phyloP scores from a whole-genome alignment of 805 yeast species.

The Candida ovalis region DNA sequence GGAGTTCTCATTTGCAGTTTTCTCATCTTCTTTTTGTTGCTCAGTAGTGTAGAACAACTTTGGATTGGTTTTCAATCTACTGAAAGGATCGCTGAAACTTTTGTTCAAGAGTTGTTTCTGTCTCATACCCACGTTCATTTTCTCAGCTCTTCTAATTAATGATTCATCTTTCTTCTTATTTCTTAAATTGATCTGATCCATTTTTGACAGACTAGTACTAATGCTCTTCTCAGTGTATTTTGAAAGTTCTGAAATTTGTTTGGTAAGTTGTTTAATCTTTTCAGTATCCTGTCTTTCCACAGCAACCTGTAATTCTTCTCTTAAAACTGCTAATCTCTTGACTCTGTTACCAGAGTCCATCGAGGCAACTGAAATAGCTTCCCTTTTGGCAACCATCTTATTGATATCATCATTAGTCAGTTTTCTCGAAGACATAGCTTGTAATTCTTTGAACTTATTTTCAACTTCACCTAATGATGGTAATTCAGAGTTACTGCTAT shows the following conservation, averaged over 20 bases:
- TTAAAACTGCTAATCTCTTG: slow-evolving; percentile 62
- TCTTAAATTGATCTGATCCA: slow-evolving; percentile 76
- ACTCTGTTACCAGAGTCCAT: slow-evolving; percentile 72
- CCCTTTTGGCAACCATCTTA: slow-evolving; percentile 71
- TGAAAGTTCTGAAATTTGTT: slow-evolving; percentile 37
- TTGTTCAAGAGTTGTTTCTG: slow-evolving; percentile 42
- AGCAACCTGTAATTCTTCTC: slow-evolving; percentile 76
- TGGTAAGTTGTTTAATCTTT: slow-evolving; percentile 42
- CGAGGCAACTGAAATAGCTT: slow-evolving; percentile 49
- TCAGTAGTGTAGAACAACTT: slow-evolving; percentile 66
- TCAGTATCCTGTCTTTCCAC: slow-evolving; percentile 49
- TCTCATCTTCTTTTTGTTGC: slow-evolving; percentile 48
- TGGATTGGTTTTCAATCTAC: slow-evolving; percentile 83
- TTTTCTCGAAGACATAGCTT: slow-evolving; percentile 58
- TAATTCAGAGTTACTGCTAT: slow-evolving; percentile 51
- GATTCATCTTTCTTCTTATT: slow-evolving; percentile 80
- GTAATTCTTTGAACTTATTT: slow-evolving; percentile 59
- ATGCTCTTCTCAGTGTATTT: slow-evolving; percentile 31
- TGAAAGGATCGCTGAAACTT: slow-evolving; percentile 66
- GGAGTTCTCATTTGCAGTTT: slow-evolving; percentile 37
- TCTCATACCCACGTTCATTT: slow-evolving; percentile 54
- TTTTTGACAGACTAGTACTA: slow-evolving; percentile 39
- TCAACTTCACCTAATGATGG: slow-evolving; percentile 66
- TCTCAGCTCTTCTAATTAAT: slow-evolving; percentile 75
- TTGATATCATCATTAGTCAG: slow-evolving; percentile 73